These are phyloP conservation scores for Tylopilus sp. DNA, from an alignment of 768 basidiomycete species.

Conservation along the genomic window DNA sequence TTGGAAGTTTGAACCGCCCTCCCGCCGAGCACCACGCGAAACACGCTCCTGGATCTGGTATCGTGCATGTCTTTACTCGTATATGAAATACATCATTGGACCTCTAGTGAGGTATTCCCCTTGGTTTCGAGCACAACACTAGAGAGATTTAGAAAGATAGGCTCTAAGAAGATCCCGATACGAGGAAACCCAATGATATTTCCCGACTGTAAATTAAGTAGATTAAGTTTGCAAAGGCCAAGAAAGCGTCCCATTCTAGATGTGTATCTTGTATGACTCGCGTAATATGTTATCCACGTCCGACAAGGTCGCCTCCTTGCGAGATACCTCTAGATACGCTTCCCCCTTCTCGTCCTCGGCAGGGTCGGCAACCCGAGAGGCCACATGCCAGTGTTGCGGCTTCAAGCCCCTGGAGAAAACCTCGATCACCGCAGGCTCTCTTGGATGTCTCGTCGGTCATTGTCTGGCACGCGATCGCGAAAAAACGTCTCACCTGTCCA, in stretches of 20 bases:
- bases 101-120: too few relatives aligned
- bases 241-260: constrained; percentile 10
- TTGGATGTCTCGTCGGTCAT: constrained; percentile 24
- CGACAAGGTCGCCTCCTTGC: constrained; percentile 78
- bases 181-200: too few relatives aligned
- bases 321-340: constrained; percentile 69
- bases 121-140: too few relatives aligned
- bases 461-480: neutral
- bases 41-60: too few relatives aligned
- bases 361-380: constrained; percentile 38
- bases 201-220: neutral
- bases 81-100: too few relatives aligned
- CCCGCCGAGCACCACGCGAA: too few relatives aligned
- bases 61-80: too few relatives aligned
- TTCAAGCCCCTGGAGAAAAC: constrained; percentile 77
- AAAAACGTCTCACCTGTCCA: constrained; percentile 44
- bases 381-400: constrained; percentile 79
- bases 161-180: too few relatives aligned
- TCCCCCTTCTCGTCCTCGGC: constrained; percentile 40
- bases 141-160: too few relatives aligned
- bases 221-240: neutral
- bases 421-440: constrained; percentile 60
- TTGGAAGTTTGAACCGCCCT: too few relatives aligned
- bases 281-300: constrained; percentile 77
- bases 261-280: constrained; percentile 25